Base-by-base conservation (phyloP, 2,329 filamentous ascomycete species). In the Stachybotrys echinatus region DNA sequence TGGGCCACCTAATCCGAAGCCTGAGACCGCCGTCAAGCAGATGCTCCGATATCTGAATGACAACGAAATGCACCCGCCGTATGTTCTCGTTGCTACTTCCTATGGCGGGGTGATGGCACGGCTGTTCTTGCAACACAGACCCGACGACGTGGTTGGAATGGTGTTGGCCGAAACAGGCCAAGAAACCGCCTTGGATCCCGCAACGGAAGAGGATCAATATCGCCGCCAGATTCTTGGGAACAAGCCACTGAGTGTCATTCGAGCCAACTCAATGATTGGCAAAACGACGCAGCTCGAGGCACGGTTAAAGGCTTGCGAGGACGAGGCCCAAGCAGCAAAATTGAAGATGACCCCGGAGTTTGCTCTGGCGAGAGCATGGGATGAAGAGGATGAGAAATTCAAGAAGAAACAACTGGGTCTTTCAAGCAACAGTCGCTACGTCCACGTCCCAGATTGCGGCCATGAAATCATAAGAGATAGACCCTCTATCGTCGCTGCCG, bases 161-260 rank as follows among this genome's bases (percentile, higher is more conserved):
- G 51, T 59, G 2, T 55, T 59, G 5, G 57, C 50, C 2, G 57
- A 59, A 18, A 59, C 57, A 1, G 57, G 57, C 5, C 57, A 59
- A 18, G 57, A 59, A 23, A 56, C 57, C 6, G 54, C 40, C 12
- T 43, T 55, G 42, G 54, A 50, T 6, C 14, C 48, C 0, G 6
- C 19, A 42, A 23, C 54, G 1, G 57, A 58, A 20, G 40, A 58
- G 21, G 6, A 42, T 2, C 57, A 59, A 20, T 59, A 59, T 23
- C 21, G 45, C 4, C 47, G 39, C 1, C 46, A 45, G 14, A 47
- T 58, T 2, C 5, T 59, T 1, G 50, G 49, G 1, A 38, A 50
- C 5, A 59, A 51, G n/a, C 57, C 57, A 1, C 42, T 59, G 0
- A 54, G 52, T 0, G 54, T 59, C 1, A 56, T 59, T 19, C 50